Conservation (phyloP, 1,284 basidiomycete genomes). For the Pholiota adiposa region DNA sequence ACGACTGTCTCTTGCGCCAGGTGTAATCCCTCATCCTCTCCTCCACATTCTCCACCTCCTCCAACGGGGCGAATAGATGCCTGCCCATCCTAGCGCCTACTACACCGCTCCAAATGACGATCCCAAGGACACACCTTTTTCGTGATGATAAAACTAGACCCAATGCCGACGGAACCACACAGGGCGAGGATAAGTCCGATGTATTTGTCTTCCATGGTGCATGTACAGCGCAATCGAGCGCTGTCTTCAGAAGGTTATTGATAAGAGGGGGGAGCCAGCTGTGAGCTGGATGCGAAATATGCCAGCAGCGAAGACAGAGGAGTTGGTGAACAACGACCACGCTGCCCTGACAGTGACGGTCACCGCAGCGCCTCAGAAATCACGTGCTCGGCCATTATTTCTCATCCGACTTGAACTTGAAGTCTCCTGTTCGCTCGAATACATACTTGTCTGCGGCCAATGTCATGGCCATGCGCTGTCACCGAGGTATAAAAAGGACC, state of each 20-base stretch:
- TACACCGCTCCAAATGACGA: neutral
- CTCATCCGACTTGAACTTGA: too few species aligned
- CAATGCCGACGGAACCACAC: conserved; percentile 84
- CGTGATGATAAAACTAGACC: conserved; percentile 94
- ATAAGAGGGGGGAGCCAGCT: neutral
- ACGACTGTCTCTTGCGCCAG: neutral
- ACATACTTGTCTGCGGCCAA: too few species aligned
- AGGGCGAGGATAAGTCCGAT: conserved; percentile 89
- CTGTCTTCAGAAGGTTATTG: neutral
- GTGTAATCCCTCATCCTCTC: neutral
- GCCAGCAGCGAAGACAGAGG: too few species aligned
- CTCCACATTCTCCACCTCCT: neutral
- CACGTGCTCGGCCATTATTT: too few species aligned
- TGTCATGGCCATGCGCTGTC: too few species aligned
- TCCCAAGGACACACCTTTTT: conserved; percentile 74
- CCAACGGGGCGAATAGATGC: neutral
- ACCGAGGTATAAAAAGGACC: too few species aligned
- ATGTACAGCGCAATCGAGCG: conserved; percentile 2
- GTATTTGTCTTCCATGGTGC: conserved; percentile 84
- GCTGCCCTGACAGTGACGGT: too few species aligned
- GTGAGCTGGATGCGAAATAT: conserved; percentile 1
- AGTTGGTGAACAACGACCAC: too few species aligned
- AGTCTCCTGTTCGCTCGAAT: too few species aligned
- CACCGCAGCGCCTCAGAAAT: too few species aligned
- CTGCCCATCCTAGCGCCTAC: neutral